phyloP scores from a whole-genome alignment of 2,329 filamentous ascomycete species.

The Fusarium haematococcum region DNA sequence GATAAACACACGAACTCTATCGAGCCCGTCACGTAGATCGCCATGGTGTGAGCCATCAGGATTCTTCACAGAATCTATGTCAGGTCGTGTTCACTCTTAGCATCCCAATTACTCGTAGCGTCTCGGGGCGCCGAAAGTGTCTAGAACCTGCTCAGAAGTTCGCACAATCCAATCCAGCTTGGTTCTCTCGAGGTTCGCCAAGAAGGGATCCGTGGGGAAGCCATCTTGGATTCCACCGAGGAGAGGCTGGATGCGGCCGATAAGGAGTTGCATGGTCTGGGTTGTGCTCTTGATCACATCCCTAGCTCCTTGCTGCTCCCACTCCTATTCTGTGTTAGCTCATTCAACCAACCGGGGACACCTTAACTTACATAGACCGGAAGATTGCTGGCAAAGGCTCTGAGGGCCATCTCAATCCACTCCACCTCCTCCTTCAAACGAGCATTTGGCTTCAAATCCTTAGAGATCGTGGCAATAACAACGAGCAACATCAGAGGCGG shows the following conservation, averaged over 20 bases:
- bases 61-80: conserved; percentile 14
- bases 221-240: conserved; percentile 50
- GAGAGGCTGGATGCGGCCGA: conserved; percentile 51
- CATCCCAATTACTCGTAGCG: conserved; percentile 46
- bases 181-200: conserved; percentile 51
- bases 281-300: conserved; percentile 55
- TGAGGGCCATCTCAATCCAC: conserved; percentile 72
- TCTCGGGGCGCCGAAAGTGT: conserved; percentile 45
- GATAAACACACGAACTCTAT: background rate
- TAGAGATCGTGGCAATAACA: conserved; percentile 72
- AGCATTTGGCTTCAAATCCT: conserved; percentile 65
- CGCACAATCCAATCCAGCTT: conserved; percentile 56
- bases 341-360: background rate
- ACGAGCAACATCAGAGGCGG: conserved; percentile 73
- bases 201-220: conserved; percentile 55
- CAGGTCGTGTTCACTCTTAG: conserved; percentile 8
- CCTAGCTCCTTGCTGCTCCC: conserved; percentile 51
- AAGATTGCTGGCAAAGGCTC: conserved; percentile 62
- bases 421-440: conserved; percentile 67
- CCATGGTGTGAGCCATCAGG: background rate
- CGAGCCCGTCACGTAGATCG: conserved; percentile 7
- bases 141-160: conserved; percentile 52
- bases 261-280: conserved; percentile 54
- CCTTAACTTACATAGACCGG: conserved; percentile 61
- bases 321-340: conserved; percentile 49